Percentiles rank a stretch among this genome's conserved stretches.
phyloP scores from a whole-genome alignment of 108 stramenopile genomes.

The Seminavis robusta region DNA sequence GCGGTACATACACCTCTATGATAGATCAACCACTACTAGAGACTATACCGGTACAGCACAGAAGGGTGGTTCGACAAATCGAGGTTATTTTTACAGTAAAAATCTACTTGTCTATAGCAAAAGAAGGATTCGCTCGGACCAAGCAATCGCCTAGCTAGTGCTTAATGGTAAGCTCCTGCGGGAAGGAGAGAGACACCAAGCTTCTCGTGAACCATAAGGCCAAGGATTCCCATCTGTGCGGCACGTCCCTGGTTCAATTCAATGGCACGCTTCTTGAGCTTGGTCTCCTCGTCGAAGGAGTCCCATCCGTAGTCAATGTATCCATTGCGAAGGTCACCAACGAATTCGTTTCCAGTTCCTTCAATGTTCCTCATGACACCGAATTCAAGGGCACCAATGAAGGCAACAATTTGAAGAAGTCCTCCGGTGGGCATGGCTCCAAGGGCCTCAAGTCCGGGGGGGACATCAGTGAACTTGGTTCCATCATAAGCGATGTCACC shows the following conservation, averaged over 20 bases:
- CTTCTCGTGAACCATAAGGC: conserved; percentile 82
- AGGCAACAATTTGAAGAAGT: conserved; percentile 57
- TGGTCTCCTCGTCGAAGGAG: conserved; percentile 11
- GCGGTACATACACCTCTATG: too few relatives aligned
- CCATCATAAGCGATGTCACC: conserved; percentile 43
- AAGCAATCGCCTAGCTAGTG: too few relatives aligned
- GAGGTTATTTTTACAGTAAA: too few relatives aligned
- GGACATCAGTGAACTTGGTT: conserved; percentile 35
- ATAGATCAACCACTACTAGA: too few relatives aligned
- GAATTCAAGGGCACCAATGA: conserved; percentile 61
- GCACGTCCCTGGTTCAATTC: conserved; percentile 93
- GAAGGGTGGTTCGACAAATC: too few relatives aligned
- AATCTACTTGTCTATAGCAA: too few relatives aligned
- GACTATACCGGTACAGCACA: too few relatives aligned
- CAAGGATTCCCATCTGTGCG: conserved; percentile 90
- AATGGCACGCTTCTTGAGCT: conserved; percentile 44
- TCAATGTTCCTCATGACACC: conserved; percentile 69
- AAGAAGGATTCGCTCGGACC: too few relatives aligned
- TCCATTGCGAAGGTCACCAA: conserved; percentile 46
- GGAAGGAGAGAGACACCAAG: conserved; percentile 59
- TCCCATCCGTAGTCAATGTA: conserved; percentile 43
- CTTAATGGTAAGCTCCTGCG: too few relatives aligned
- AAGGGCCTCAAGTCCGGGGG: conserved; percentile 31
- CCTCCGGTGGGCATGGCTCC: conserved; percentile 42
- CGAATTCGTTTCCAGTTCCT: conserved; percentile 68